Evolutionary conservation across 2,329 filamentous ascomycete species (phyloP), one percentile per base, ranked within the genome.

Genomic region (Arthrobotrys sphaeroides): DNA sequence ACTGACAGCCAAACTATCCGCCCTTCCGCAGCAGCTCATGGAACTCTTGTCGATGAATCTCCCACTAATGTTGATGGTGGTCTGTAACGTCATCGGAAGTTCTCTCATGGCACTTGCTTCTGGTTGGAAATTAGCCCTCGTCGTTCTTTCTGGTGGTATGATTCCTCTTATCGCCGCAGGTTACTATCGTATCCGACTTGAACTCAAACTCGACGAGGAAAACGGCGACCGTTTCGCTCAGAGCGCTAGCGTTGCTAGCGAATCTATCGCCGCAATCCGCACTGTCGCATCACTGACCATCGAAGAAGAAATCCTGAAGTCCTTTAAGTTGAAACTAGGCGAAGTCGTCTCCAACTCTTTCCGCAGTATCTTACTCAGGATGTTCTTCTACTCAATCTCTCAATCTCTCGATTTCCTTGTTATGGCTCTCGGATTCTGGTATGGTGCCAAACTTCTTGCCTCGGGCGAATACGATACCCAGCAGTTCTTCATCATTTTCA

Each of bases 391-490:
- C 79, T 87, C 88, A 0, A 82, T 85, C 1, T 87, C 87, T 2
- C 88, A 90, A 79, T 87, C 87, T 0, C 82, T 89, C 69, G 86
- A 88, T 73, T 88, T 88, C 81, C 84, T 88, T 64, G 87, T 86
- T 74, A 85, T 87, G 70, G 88, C 88, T 0, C 85, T 90, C 12
- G 87, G 86, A 10, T 89, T 89, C 81, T 90, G 88, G 88, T 89
- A 88, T 68, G 87, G 87, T 64, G 86, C 87, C 31, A 85, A 83
- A 0, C 83, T 89, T 1, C 84, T 89, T 61, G 84, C 82, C 2
- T 82, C 82, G 9, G 80, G 83, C 28, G 85, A 89, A 78, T 88
- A 88, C 80, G 81, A 79, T 62, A 83, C 87, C 20, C 87, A 87
- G 77, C 87, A 88, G 62, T 90, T 90, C 82, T 90, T 89, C 81